Evolutionary conservation across 768 basidiomycete genomes (phyloP).

Genomic region (Udeniomyces megalosporus): DNA sequence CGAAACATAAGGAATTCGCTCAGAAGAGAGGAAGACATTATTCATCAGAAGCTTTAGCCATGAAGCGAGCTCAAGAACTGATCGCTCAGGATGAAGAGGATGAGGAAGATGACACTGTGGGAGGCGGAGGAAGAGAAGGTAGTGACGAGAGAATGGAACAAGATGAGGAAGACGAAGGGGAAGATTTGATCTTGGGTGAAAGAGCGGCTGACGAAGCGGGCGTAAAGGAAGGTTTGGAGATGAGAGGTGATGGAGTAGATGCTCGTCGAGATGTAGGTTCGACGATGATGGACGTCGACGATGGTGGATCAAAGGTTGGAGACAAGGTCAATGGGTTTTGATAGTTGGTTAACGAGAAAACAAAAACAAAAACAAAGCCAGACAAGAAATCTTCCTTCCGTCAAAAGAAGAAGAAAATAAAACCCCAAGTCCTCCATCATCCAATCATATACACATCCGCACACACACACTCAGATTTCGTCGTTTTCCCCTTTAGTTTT

Average conservation of each 20-base stretch:
- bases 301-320: too few relatives aligned
- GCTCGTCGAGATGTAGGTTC: not conserved
- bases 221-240: not conserved
- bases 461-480: too few relatives aligned
- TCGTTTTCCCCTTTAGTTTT: too few relatives aligned
- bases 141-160: not conserved
- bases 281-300: too few relatives aligned
- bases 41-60: conserved; percentile 79
- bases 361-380: too few relatives aligned
- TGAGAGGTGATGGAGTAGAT: not conserved
- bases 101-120: conserved; percentile 22
- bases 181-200: not conserved
- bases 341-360: too few relatives aligned
- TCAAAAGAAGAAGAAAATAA: too few relatives aligned
- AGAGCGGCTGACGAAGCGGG: not conserved
- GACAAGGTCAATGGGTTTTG: too few relatives aligned
- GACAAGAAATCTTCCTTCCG: too few relatives aligned
- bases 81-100: conserved; percentile 49
- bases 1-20: conserved; percentile 13
- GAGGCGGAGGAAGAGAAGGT: not conserved
- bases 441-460: too few relatives aligned
- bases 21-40: conserved; percentile 45
- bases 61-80: conserved; percentile 57
- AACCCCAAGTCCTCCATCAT: too few relatives aligned
- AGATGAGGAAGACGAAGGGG: not conserved